Percentiles rank a stretch among this genome's conserved stretches.
Conservation (phyloP, 805 yeast genomes). For the Kregervanrija delftensis region DNA sequence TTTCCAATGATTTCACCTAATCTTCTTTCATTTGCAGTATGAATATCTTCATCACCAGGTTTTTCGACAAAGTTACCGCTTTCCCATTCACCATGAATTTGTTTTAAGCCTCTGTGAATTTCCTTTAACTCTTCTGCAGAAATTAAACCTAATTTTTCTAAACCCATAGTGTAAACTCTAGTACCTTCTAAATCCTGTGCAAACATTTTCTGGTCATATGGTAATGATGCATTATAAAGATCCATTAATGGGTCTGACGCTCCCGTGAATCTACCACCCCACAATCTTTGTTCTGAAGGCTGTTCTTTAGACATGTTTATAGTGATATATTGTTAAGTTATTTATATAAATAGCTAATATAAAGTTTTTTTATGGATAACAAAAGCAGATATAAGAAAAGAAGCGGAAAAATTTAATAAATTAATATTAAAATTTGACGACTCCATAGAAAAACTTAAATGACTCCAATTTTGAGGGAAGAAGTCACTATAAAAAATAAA, state of each 20-base stretch:
- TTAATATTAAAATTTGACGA: no score
- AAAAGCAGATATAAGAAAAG: no score
- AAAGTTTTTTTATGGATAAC: no score
- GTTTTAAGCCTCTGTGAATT: conserved; percentile 76
- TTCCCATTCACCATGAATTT: conserved; percentile 80
- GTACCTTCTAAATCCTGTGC: conserved; percentile 93
- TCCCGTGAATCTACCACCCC: conserved; percentile 99
- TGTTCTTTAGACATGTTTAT: conserved; percentile 28
- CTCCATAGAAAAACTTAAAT: no score
- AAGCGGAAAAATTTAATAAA: not conserved
- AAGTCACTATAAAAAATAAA: no score
- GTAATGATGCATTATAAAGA: conserved; percentile 91
- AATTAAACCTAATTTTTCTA: conserved; percentile 70
- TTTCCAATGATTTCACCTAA: conserved; percentile 94
- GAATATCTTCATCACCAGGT: conserved; percentile 95
- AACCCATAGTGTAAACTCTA: conserved; percentile 83
- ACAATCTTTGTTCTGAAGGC: conserved; percentile 67
- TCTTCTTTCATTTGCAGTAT: conserved; percentile 97
- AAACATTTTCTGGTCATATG: conserved; percentile 93
- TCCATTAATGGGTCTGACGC: conserved; percentile 98
- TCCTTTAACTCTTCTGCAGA: conserved; percentile 65
- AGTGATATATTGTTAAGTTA: no score
- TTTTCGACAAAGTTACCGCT: conserved; percentile 58
- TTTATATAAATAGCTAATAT: no score
- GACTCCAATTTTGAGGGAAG: no score